Evolutionary conservation across 345 rosid genomes (phyloP).

Genomic region (Salix brachista): DNA sequence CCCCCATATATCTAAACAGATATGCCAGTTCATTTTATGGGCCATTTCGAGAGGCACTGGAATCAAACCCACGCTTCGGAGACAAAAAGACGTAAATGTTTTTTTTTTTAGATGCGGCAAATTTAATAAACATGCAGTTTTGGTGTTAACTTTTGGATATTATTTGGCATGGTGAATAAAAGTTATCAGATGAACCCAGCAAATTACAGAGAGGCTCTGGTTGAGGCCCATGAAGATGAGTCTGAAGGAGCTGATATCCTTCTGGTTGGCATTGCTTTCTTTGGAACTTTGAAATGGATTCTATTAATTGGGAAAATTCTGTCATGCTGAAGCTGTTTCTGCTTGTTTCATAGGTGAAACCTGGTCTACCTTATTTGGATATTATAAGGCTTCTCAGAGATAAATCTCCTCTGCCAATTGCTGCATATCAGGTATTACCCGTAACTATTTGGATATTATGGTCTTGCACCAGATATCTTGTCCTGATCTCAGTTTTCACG

Average conservation of each 20-base stretch:
- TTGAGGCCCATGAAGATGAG: slow-evolving; percentile 81
- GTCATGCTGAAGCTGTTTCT: slow-evolving; percentile 15
- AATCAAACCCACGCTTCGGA: slow-evolving; percentile 92
- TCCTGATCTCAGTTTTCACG: neutral
- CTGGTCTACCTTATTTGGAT: slow-evolving; percentile 95
- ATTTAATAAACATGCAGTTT: neutral
- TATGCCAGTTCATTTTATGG: slow-evolving; percentile 96
- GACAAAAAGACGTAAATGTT: slow-evolving; percentile 79
- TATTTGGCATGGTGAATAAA: slow-evolving; percentile 34
- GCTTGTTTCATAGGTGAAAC: slow-evolving; percentile 63
- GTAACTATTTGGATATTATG: neutral
- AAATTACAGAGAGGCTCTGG: slow-evolving; percentile 82
- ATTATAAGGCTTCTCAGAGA: slow-evolving; percentile 84
- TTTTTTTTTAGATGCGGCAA: neutral
- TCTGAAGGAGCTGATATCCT: slow-evolving; percentile 98
- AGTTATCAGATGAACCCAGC: slow-evolving; percentile 99
- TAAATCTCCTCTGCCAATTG: slow-evolving; percentile 74
- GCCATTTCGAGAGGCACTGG: slow-evolving; percentile 90
- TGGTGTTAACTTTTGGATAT: slow-evolving; percentile 13
- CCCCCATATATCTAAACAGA: slow-evolving; percentile 34
- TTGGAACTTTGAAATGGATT: neutral
- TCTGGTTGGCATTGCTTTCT: slow-evolving; percentile 44
- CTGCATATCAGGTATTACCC: slow-evolving; percentile 77
- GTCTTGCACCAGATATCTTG: neutral
- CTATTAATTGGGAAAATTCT: neutral